Conservation (phyloP, 495 filamentous ascomycete species). For the Aspergillus kassunensis region DNA sequence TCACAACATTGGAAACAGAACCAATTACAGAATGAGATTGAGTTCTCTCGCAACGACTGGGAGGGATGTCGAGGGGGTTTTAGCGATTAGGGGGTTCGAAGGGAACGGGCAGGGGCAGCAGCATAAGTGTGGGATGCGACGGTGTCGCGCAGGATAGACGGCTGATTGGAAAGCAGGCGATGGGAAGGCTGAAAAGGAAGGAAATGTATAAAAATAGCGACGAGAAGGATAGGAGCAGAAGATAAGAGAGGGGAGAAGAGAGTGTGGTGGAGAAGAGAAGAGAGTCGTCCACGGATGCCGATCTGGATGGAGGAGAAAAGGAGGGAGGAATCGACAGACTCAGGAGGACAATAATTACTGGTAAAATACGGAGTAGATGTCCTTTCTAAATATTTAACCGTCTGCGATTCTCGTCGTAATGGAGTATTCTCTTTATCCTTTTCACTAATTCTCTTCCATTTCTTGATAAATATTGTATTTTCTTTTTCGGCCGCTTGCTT, state of each 20-base stretch:
- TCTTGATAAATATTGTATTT: slow-evolving; percentile 16
- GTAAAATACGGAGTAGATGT: too few relatives aligned
- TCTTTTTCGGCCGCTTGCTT: slow-evolving; percentile 31
- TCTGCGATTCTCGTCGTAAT: neutral
- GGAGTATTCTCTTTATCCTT: slow-evolving; percentile 7
- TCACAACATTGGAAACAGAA: slow-evolving; percentile 32
- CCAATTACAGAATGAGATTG: slow-evolving; percentile 11
- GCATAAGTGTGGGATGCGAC: slow-evolving; percentile 23
- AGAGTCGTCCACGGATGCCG: neutral
- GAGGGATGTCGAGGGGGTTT: slow-evolving; percentile 2
- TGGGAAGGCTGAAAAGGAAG: slow-evolving; percentile 6
- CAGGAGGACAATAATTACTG: neutral
- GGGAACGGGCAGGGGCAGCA: slow-evolving; percentile 9
- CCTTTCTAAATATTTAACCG: too few relatives aligned
- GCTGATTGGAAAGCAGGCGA: slow-evolving; percentile 6
- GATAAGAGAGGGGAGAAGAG: neutral
- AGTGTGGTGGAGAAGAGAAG: slow-evolving; percentile 1
- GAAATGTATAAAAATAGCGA: slow-evolving; percentile 1
- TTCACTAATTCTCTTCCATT: slow-evolving; percentile 10
- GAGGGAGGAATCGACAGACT: neutral
- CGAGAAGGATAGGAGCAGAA: neutral
- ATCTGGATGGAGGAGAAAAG: slow-evolving; percentile 6
- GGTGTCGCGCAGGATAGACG: slow-evolving; percentile 12
- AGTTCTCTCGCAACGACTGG: slow-evolving; percentile 23
- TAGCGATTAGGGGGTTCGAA: slow-evolving; percentile 19